These are phyloP conservation scores for Pleurostoma richardsiae DNA, from an alignment of 2,329 filamentous ascomycete genomes.

Conservation along the genomic window DNA sequence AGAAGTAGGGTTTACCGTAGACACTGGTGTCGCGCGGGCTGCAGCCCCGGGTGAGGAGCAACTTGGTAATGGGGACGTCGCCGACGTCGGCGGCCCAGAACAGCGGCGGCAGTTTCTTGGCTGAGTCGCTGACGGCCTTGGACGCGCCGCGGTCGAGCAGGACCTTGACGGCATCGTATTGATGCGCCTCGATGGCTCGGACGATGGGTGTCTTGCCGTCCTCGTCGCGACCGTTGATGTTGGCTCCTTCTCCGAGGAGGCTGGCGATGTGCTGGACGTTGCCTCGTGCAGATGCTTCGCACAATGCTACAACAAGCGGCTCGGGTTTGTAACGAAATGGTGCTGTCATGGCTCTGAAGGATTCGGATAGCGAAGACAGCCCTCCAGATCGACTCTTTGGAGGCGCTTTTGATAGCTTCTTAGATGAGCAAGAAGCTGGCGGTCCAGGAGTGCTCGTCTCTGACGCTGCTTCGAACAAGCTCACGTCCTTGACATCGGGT, in stretches of 20 bases:
- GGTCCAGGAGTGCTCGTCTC: not conserved
- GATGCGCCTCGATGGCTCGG: slow-evolving; percentile 16
- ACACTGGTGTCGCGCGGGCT: slow-evolving; percentile 21
- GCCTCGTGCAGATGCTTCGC: slow-evolving; percentile 11
- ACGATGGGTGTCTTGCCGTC: slow-evolving; percentile 19
- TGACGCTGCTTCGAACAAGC: not conserved
- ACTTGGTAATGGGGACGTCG: slow-evolving; percentile 6
- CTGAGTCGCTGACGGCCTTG: slow-evolving; percentile 10
- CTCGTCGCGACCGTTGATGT: slow-evolving; percentile 19
- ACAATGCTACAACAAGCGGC: slow-evolving; percentile 13
- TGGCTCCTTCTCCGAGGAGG: slow-evolving; percentile 15
- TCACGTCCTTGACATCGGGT: not conserved
- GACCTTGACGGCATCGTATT: slow-evolving; percentile 20
- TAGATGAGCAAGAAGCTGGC: not conserved
- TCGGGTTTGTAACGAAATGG: slow-evolving; percentile 13
- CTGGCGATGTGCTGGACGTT: slow-evolving; percentile 10
- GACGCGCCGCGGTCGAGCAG: slow-evolving; percentile 26
- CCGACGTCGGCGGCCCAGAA: slow-evolving; percentile 14
- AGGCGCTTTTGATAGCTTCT: not conserved
- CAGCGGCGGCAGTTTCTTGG: slow-evolving; percentile 14
- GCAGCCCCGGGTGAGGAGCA: slow-evolving; percentile 15
- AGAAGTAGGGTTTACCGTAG: slow-evolving; percentile 21
- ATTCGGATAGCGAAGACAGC: slow-evolving; percentile 16
- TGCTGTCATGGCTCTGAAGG: slow-evolving; percentile 14
- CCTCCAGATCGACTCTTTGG: not conserved